Conservation (phyloP, 1,284 basidiomycete species). For the Rhodotorula sp. region DNA sequence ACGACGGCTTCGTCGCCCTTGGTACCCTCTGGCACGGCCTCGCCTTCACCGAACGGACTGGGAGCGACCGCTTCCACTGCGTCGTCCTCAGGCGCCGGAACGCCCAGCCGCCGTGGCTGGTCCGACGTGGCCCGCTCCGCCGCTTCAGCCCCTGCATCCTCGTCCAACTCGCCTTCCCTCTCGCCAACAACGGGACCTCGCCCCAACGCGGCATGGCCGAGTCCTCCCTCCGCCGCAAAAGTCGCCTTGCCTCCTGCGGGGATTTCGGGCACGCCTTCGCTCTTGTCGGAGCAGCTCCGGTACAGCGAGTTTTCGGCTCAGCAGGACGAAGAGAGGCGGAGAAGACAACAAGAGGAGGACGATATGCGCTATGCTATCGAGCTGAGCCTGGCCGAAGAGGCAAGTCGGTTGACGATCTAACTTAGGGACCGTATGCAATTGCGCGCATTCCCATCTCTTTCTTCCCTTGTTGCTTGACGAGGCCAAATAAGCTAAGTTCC, state of each 20-base stretch:
- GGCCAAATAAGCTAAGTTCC: neutral
- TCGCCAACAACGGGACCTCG: neutral
- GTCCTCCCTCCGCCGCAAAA: constrained; percentile 2
- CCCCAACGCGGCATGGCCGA: neutral
- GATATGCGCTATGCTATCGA: constrained; percentile 43
- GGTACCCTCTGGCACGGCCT: neutral
- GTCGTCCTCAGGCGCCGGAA: neutral
- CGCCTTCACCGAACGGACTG: neutral
- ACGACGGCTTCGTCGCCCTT: neutral
- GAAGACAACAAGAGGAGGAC: constrained; percentile 36
- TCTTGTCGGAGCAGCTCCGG: constrained; percentile 19
- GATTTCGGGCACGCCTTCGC: neutral
- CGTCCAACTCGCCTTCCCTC: neutral
- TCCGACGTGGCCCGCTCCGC: constrained; percentile 21
- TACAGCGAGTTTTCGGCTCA: neutral
- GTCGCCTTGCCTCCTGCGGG: neutral
- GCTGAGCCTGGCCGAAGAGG: constrained; percentile 41
- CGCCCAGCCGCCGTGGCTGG: constrained; percentile 29
- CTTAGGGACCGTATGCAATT: neutral
- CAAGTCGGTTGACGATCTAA: constrained; percentile 20
- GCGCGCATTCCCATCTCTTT: neutral
- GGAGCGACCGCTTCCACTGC: neutral
- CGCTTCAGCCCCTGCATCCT: neutral
- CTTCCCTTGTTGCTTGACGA: neutral
- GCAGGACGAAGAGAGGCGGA: constrained; percentile 10